A percentile compares a stretch with the other conserved stretches of the same genome.
phyloP scores from a whole-genome alignment of 306 rosid genomes.

The Pachyrhizus erosus region DNA sequence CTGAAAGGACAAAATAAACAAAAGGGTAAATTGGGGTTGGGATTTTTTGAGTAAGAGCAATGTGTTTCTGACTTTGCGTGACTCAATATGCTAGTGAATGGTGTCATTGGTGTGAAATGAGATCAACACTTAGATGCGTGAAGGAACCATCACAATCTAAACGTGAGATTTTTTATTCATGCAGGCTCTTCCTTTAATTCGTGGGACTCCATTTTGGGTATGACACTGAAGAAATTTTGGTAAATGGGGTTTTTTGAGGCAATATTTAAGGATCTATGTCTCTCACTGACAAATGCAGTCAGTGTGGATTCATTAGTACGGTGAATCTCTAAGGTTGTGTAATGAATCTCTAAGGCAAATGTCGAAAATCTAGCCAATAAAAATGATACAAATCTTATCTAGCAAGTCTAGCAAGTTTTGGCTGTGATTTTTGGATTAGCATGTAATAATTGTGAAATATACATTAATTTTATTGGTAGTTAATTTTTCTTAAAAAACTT shows the following conservation, averaged over 20 bases:
- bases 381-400: not conserved
- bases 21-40: slow-evolving; percentile 14
- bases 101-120: not conserved
- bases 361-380: not conserved
- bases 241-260: slow-evolving; percentile 31
- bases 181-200: not conserved
- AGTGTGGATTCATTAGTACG: not conserved
- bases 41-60: not conserved
- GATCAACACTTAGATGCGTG: not conserved
- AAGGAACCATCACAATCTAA: slow-evolving; percentile 42
- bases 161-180: slow-evolving; percentile 22
- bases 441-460: too few relatives aligned
- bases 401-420: too few relatives aligned
- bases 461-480: too few relatives aligned
- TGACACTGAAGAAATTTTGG: not conserved
- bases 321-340: not conserved
- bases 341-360: not conserved
- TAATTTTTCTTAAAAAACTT: too few relatives aligned
- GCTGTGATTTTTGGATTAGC: too few relatives aligned
- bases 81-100: slow-evolving; percentile 8
- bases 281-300: slow-evolving; percentile 4
- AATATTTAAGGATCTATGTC: not conserved
- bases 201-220: not conserved
- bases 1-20: not conserved
- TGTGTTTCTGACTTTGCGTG: not conserved